Evolutionary conservation across 371 early-diverging fungal genomes (phyloP).

Genomic region (Quaeritorhiza haematococci): DNA sequence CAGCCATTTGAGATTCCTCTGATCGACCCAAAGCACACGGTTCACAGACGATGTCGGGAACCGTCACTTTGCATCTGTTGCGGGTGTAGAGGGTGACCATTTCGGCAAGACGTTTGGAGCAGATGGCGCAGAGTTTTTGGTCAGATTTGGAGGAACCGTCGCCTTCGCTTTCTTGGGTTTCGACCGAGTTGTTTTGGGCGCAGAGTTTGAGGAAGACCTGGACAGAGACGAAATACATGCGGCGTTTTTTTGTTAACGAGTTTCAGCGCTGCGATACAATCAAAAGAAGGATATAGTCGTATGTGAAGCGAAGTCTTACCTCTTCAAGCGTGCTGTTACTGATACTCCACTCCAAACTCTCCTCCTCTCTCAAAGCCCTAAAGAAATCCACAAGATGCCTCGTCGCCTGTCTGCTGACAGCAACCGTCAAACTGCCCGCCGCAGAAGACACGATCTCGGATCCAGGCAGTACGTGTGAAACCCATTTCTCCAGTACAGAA

Average conservation of each 20-base stretch:
- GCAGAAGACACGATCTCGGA: conserved; percentile 21
- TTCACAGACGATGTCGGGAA: conserved; percentile 19
- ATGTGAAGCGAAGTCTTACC: conserved; percentile 5
- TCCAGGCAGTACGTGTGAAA: conserved; percentile 20
- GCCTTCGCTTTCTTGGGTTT: conserved; percentile 4
- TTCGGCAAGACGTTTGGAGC: conserved; percentile 12
- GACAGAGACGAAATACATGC: no score
- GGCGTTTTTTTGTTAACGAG: no score
- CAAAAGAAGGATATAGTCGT: neutral
- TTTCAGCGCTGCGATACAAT: neutral
- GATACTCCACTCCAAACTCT: conserved; percentile 24
- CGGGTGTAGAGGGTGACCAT: conserved; percentile 21
- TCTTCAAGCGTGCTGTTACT: conserved; percentile 26
- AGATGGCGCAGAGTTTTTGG: conserved; percentile 14
- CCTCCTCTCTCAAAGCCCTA: conserved; percentile 12
- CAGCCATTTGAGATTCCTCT: no score
- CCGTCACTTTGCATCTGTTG: conserved; percentile 11
- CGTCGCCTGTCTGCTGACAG: conserved; percentile 7
- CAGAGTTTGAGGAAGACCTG: conserved; percentile 28
- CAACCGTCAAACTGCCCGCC: conserved; percentile 19
- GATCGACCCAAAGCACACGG: conserved; percentile 14
- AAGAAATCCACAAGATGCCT: conserved; percentile 17
- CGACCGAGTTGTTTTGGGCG: conserved; percentile 19
- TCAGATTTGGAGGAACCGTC: neutral
- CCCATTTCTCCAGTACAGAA: conserved; percentile 14